phyloP scores from a whole-genome alignment of 495 filamentous ascomycete species.

The Evernia prunastri region DNA sequence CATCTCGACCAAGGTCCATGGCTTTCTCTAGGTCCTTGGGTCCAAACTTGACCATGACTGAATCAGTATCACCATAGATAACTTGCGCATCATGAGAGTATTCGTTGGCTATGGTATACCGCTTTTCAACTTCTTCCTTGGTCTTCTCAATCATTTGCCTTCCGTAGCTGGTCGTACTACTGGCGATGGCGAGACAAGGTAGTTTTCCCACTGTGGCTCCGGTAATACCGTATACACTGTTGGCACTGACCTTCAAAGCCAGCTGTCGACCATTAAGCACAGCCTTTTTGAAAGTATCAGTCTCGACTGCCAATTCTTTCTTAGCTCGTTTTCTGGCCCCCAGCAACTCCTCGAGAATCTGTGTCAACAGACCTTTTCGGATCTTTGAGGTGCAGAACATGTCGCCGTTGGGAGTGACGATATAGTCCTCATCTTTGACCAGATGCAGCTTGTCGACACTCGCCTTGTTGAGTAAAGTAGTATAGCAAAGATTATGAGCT shows the following conservation, averaged over 20 bases:
- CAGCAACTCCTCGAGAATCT: constrained; percentile 92
- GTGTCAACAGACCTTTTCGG: constrained; percentile 85
- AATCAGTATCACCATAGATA: constrained; percentile 98
- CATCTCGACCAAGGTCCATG: constrained; percentile 93
- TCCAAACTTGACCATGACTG: constrained; percentile 99
- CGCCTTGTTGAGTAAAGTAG: constrained; percentile 79
- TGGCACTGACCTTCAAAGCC: constrained; percentile 93
- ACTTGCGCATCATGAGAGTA: constrained; percentile 91
- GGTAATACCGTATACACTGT: constrained; percentile 96
- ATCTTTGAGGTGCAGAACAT: constrained; percentile 84
- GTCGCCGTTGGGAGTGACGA: constrained; percentile 88
- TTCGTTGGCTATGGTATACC: constrained; percentile 87
- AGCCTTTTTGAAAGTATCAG: constrained; percentile 93
- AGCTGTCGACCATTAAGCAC: constrained; percentile 96
- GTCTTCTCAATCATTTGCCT: constrained; percentile 98
- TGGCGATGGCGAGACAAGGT: constrained; percentile 90
- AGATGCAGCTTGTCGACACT: constrained; percentile 64
- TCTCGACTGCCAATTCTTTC: constrained; percentile 82
- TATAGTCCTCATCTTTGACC: constrained; percentile 87
- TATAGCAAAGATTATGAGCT: constrained; percentile 98
- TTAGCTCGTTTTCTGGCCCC: constrained; percentile 88
- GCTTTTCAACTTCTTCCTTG: constrained; percentile 81
- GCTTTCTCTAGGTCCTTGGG: constrained; percentile 72
- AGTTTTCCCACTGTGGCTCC: constrained; percentile 94
- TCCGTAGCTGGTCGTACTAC: constrained; percentile 91